Evolutionary conservation across 352 stramenopile species (phyloP).

Genomic region (Phytophthora pini): DNA sequence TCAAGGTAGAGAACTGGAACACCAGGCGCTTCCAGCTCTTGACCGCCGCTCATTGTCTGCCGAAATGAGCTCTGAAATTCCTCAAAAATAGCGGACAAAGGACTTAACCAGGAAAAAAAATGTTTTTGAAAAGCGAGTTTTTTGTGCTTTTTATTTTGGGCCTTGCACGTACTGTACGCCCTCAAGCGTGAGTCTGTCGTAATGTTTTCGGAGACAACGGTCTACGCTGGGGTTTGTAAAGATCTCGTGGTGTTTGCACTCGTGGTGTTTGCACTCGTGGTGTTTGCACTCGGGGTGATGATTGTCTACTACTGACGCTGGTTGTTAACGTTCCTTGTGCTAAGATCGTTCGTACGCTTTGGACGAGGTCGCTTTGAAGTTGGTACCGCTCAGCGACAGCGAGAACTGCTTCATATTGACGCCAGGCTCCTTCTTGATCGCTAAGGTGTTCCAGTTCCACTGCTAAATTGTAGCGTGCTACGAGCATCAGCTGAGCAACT

Average conservation of each 20-base stretch:
- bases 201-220: constrained; percentile 36
- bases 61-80: constrained; percentile 19
- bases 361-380: constrained; percentile 35
- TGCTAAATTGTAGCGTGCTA: constrained; percentile 66
- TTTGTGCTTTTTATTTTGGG: constrained; percentile 22
- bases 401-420: constrained; percentile 34
- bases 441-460: constrained; percentile 67
- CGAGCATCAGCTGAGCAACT: constrained; percentile 40
- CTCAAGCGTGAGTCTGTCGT: constrained; percentile 19
- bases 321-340: constrained; percentile 11
- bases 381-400: constrained; percentile 27
- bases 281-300: constrained; percentile 23
- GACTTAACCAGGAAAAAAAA: constrained; percentile 9
- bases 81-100: constrained; percentile 35
- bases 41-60: constrained; percentile 13
- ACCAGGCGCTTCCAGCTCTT: constrained; percentile 2
- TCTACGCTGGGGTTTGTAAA: constrained; percentile 18
- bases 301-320: constrained; percentile 8
- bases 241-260: constrained; percentile 19
- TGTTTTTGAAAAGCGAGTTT: neutral
- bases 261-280: constrained; percentile 13
- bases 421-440: constrained; percentile 27
- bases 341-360: constrained; percentile 35
- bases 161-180: neutral
- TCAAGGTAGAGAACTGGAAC: constrained; percentile 19